These are phyloP conservation scores for Stagonosporopsis chrysanthemi DNA, from an alignment of 2,329 filamentous ascomycete species.

Conservation along the genomic window DNA sequence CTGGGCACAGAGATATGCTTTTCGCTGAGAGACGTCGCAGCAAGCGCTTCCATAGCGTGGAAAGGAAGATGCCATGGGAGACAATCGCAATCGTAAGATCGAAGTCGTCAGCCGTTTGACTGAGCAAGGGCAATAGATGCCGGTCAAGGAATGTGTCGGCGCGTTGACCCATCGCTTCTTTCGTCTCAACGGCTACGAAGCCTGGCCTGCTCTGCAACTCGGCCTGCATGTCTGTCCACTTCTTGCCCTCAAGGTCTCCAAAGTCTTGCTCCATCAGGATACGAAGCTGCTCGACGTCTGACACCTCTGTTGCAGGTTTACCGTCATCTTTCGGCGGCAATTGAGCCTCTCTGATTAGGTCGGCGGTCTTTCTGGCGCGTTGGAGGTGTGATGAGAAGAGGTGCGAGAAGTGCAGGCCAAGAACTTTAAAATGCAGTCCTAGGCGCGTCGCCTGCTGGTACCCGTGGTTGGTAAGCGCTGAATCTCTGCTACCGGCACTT, in stretches of 20 bases:
- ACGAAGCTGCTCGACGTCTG: conserved; percentile 35
- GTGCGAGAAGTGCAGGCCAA: conserved; percentile 69
- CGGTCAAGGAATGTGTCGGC: conserved; percentile 71
- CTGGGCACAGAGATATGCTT: conserved; percentile 55
- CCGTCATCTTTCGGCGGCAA: conserved; percentile 1
- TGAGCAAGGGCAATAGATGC: conserved; percentile 66
- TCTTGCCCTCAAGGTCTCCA: conserved; percentile 72
- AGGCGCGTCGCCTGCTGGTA: conserved; percentile 78
- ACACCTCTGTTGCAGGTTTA: conserved; percentile 16
- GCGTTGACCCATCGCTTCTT: conserved; percentile 70
- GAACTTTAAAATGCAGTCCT: conserved; percentile 69
- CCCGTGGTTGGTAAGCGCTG: conserved; percentile 81
- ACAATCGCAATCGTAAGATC: conserved; percentile 69
- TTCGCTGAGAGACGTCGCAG: conserved; percentile 61
- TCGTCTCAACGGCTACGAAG: conserved; percentile 70
- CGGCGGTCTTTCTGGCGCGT: conserved; percentile 75
- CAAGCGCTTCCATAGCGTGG: conserved; percentile 70
- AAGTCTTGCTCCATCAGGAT: conserved; percentile 76
- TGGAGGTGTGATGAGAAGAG: conserved; percentile 81
- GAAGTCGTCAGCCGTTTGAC: conserved; percentile 32
- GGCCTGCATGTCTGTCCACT: conserved; percentile 56
- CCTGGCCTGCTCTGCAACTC: conserved; percentile 52
- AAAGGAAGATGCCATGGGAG: conserved; percentile 83
- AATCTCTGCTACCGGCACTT: conserved; percentile 82
- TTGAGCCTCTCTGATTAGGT: conserved; percentile 68